Evolutionary conservation across 768 basidiomycete genomes (phyloP).

Genomic region (Floccularia luteovirens): DNA sequence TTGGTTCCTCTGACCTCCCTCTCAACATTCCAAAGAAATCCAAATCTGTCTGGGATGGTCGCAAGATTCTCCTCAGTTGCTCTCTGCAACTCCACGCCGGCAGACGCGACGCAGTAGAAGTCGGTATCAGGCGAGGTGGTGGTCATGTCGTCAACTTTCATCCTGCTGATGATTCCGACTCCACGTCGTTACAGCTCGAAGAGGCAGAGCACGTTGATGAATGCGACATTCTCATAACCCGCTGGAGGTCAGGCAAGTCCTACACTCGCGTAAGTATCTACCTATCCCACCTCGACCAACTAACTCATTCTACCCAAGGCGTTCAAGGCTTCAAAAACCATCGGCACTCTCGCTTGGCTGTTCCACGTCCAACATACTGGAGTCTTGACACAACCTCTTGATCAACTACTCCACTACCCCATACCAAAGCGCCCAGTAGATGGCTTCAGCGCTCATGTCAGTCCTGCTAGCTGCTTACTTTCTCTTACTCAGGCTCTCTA

Average conservation of each 20-base stretch:
- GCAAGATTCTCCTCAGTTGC: conserved; percentile 52
- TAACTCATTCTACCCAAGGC: conserved; percentile 36
- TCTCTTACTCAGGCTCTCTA: not conserved
- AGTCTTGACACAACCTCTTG: conserved; percentile 51
- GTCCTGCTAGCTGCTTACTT: conserved; percentile 13
- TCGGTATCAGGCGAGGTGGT: conserved; percentile 53
- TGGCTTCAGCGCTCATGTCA: conserved; percentile 54
- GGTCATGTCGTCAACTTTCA: conserved; percentile 20
- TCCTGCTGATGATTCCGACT: conserved; percentile 13
- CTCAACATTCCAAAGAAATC: not conserved
- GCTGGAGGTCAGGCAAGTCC: conserved; percentile 58
- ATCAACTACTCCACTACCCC: conserved; percentile 83
- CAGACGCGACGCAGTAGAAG: conserved; percentile 47
- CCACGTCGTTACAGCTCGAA: conserved; percentile 9
- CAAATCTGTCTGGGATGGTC: conserved; percentile 36
- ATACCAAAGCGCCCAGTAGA: conserved; percentile 54
- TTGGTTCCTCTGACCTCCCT: conserved; percentile 9
- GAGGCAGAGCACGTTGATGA: conserved; percentile 34
- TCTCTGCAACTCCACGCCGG: conserved; percentile 46
- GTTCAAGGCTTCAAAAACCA: conserved; percentile 41
- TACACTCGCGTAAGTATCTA: conserved; percentile 59
- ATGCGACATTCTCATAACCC: conserved; percentile 71
- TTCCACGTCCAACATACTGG: conserved; percentile 70
- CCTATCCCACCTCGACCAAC: too few species aligned
- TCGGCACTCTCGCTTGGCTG: conserved; percentile 81